Conservation (phyloP, 164 flowering plant genomes). For the Tetrastigma voinierianum region DNA sequence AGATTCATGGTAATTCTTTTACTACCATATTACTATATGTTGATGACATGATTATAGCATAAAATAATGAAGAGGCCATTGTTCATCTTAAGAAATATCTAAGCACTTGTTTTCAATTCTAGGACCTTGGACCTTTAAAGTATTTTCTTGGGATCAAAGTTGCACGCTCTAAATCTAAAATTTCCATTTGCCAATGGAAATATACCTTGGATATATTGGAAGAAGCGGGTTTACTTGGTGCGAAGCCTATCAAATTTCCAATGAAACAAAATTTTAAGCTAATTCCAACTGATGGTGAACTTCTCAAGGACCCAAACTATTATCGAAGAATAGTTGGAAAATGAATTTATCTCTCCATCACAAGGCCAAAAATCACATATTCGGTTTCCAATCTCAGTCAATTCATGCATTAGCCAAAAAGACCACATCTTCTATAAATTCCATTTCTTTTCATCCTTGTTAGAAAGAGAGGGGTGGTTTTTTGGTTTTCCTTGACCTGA, state of each 20-base stretch:
- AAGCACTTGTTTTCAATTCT: too few relatives aligned
- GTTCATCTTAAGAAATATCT: too few relatives aligned
- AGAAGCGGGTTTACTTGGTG: too few relatives aligned
- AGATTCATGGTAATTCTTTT: too few relatives aligned
- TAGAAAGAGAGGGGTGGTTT: too few relatives aligned
- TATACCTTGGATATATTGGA: too few relatives aligned
- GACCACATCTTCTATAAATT: background rate
- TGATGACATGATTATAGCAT: conserved; percentile 14
- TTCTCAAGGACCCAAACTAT: too few relatives aligned
- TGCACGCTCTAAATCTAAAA: too few relatives aligned
- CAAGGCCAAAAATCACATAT: conserved; percentile 9
- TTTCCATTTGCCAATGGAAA: too few relatives aligned
- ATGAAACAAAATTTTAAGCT: conserved; percentile 3
- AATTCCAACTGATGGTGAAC: background rate
- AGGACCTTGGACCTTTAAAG: too few relatives aligned
- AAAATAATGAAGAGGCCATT: background rate
- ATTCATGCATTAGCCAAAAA: conserved; percentile 2
- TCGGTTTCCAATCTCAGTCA: conserved; percentile 8
- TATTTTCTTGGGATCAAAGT: too few relatives aligned
- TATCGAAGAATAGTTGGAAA: conserved; percentile 15
- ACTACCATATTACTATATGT: conserved; percentile 6
- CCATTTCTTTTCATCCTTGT: background rate
- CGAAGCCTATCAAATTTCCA: background rate
- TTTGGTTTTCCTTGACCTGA: too few relatives aligned
- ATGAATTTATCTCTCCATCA: conserved; percentile 17